Conservation (phyloP, 192 early-diverging fungal genomes). For the Dispira parvispora region DNA sequence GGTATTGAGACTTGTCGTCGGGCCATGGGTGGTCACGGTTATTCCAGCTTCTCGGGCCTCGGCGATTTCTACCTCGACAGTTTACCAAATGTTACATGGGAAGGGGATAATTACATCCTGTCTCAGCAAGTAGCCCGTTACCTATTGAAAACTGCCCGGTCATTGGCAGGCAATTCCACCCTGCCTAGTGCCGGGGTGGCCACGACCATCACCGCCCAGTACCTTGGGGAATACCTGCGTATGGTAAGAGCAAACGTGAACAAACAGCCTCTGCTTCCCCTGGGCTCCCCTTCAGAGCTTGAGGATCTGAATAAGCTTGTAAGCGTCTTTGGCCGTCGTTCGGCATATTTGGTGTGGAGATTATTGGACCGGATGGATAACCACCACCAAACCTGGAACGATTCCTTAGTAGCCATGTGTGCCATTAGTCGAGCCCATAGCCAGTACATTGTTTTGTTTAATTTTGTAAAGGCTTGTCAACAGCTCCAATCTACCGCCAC, state of each 20-base stretch:
- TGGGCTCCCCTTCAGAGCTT: slow-evolving; percentile 27
- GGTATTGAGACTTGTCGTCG: slow-evolving; percentile 58
- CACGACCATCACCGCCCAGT: slow-evolving; percentile 9
- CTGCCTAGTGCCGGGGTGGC: neutral
- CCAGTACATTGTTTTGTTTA: slow-evolving; percentile 52
- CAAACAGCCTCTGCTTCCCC: slow-evolving; percentile 4
- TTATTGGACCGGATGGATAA: slow-evolving; percentile 43
- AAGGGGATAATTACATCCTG: slow-evolving; percentile 73
- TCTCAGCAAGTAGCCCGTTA: slow-evolving; percentile 75
- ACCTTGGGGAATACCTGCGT: neutral
- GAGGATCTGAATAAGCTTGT: slow-evolving; percentile 42
- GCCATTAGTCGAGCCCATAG: slow-evolving; percentile 60
- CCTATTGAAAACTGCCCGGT: slow-evolving; percentile 48
- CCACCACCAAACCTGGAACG: slow-evolving; percentile 51
- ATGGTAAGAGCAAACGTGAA: neutral
- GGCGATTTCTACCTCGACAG: slow-evolving; percentile 47
- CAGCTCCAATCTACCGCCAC: slow-evolving; percentile 20
- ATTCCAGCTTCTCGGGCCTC: slow-evolving; percentile 55
- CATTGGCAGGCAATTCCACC: slow-evolving; percentile 26
- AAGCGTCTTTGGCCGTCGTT: slow-evolving; percentile 58
- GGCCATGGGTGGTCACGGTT: slow-evolving; percentile 65
- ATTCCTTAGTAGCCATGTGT: slow-evolving; percentile 55
- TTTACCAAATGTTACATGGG: slow-evolving; percentile 62
- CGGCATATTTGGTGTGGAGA: slow-evolving; percentile 41
- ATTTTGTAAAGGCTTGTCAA: slow-evolving; percentile 48